A percentile compares a stretch with the other conserved stretches of the same genome.
These are phyloP conservation scores for Aspergillus ostianus DNA, from an alignment of 495 filamentous ascomycete species.

Conservation along the genomic window DNA sequence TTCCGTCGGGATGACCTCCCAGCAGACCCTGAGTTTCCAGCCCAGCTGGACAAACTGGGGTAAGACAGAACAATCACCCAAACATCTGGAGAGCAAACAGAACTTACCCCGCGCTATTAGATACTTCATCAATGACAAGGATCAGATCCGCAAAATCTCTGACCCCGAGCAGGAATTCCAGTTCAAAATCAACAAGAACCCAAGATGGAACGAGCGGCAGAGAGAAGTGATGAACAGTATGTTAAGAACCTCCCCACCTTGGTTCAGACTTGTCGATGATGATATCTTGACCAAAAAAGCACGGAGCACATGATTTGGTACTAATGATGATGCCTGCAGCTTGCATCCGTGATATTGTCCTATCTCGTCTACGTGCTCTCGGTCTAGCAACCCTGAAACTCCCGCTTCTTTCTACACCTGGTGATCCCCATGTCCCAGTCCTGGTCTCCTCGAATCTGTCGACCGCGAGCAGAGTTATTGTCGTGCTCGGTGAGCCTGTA, in stretches of 20 bases:
- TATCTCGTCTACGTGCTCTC: constrained; percentile 55
- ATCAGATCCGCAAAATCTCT: constrained; percentile 67
- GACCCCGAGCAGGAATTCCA: constrained; percentile 67
- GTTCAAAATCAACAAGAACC: constrained; percentile 68
- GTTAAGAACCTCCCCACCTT: not conserved
- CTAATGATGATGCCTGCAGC: constrained; percentile 37
- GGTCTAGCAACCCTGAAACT: constrained; percentile 58
- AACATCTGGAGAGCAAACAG: not conserved
- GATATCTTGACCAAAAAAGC: no score
- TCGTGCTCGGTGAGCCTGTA: constrained; percentile 66
- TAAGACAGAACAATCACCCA: constrained; percentile 32
- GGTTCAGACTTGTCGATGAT: no score
- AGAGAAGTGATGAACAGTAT: constrained; percentile 69
- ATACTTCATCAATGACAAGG: constrained; percentile 67
- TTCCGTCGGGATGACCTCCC: constrained; percentile 62
- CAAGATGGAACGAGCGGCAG: constrained; percentile 67
- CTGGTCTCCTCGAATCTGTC: constrained; percentile 57
- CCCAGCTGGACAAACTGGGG: constrained; percentile 67
- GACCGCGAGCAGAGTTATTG: constrained; percentile 61
- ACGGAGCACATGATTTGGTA: not conserved
- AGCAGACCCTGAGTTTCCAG: constrained; percentile 62
- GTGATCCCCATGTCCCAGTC: constrained; percentile 65
- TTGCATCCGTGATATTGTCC: constrained; percentile 60
- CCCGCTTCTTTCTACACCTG: constrained; percentile 47
- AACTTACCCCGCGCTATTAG: constrained; percentile 35